Evolutionary conservation across 306 rosid species (phyloP).

Genomic region (Cucurbita pepo): DNA sequence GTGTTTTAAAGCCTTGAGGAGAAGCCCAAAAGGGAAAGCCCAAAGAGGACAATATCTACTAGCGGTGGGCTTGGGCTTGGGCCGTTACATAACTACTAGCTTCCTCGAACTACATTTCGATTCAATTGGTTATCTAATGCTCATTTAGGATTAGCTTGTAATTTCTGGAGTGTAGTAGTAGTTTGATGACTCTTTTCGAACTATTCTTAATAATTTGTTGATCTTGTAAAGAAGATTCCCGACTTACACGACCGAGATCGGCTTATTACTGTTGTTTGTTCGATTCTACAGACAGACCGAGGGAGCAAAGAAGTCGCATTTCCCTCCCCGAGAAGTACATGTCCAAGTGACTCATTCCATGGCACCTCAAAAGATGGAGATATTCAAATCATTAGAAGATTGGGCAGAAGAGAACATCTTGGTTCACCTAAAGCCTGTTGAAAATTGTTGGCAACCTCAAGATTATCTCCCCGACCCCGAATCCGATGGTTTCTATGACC

Average conservation of each 20-base stretch:
- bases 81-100: neutral
- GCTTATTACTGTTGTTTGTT: neutral
- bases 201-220: neutral
- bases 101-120: neutral
- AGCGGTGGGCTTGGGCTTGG: no score
- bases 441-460: constrained; percentile 50
- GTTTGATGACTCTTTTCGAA: neutral
- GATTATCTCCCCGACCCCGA: constrained; percentile 41
- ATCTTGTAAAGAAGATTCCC: neutral
- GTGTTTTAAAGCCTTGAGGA: no score
- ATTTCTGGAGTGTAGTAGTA: neutral
- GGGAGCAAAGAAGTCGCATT: constrained; percentile 12
- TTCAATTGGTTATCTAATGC: neutral
- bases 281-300: constrained; percentile 15
- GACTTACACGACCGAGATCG: neutral
- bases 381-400: constrained; percentile 29
- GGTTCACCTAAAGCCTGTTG: constrained; percentile 40
- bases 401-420: constrained; percentile 40
- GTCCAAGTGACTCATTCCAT: constrained; percentile 40
- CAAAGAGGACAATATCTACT: no score
- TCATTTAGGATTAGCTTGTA: neutral
- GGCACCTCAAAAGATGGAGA: constrained; percentile 40
- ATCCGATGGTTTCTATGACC: constrained; percentile 39
- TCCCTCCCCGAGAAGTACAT: constrained; percentile 28
- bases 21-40: no score